These are phyloP conservation scores for Torulaspora delbrueckii DNA, from an alignment of 805 yeast species.

Conservation along the genomic window DNA sequence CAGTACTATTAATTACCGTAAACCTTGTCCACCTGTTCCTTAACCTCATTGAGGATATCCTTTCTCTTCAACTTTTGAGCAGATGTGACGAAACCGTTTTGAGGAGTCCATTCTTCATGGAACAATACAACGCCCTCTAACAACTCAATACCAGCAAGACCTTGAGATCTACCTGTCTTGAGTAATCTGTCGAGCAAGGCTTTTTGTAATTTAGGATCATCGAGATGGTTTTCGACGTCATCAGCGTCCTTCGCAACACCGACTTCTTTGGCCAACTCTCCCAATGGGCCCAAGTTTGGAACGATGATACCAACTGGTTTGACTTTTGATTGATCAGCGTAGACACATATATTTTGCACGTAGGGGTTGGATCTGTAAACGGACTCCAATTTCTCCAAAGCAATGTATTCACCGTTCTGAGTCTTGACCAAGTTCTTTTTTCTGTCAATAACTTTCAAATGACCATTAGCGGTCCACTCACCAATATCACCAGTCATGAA, in stretches of 20 bases:
- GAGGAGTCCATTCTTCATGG: conserved; percentile 97
- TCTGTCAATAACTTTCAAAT: conserved; percentile 81
- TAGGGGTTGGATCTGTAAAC: conserved; percentile 76
- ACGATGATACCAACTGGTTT: conserved; percentile 90
- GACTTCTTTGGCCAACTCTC: conserved; percentile 53
- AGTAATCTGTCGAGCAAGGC: conserved; percentile 56
- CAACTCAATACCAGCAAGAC: conserved; percentile 80
- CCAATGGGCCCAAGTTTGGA: conserved; percentile 67
- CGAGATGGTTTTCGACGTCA: conserved; percentile 46
- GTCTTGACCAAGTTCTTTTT: conserved; percentile 95
- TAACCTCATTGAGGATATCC: conserved; percentile 69
- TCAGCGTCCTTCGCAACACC: conserved; percentile 46
- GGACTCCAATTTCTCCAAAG: conserved; percentile 90
- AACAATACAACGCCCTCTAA: conserved; percentile 70
- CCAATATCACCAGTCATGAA: conserved; percentile 96
- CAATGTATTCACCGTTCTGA: conserved; percentile 94
- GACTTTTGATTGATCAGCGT: conserved; percentile 82
- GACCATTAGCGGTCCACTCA: conserved; percentile 81
- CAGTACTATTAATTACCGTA: conserved; percentile 1
- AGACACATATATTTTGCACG: conserved; percentile 82
- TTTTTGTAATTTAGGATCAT: conserved; percentile 51
- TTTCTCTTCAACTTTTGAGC: conserved; percentile 96
- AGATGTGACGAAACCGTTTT: conserved; percentile 85
- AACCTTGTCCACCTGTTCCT: conserved; percentile 61
- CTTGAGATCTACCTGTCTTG: conserved; percentile 74